phyloP scores from a whole-genome alignment of 352 stramenopile genomes.

The Peronospora tabacina region DNA sequence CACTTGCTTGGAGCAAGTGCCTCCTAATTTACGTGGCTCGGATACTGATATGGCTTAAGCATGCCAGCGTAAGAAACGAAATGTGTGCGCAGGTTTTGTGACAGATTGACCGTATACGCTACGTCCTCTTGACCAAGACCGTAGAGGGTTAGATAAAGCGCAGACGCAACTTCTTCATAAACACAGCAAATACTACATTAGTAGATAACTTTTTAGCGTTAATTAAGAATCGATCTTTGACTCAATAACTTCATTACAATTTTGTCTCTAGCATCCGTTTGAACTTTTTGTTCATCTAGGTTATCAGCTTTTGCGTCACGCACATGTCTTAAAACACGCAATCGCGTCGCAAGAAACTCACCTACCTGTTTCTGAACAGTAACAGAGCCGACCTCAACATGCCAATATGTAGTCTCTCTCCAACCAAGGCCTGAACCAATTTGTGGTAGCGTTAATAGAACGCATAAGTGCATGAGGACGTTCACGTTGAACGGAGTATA shows the following conservation, averaged over 20 bases:
- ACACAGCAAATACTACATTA: background rate
- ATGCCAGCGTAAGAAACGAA: too few relatives aligned
- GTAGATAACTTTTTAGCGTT: background rate
- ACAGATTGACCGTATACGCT: too few relatives aligned
- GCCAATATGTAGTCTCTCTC: background rate
- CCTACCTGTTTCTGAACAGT: background rate
- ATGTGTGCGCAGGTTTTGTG: too few relatives aligned
- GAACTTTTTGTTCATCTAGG: too few relatives aligned
- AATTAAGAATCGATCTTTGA: background rate
- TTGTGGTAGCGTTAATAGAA: background rate
- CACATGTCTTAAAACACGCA: too few relatives aligned
- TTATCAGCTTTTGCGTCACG: too few relatives aligned
- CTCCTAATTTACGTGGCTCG: too few relatives aligned
- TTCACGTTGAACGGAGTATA: background rate
- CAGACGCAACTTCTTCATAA: background rate
- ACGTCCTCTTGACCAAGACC: too few relatives aligned
- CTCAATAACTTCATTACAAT: background rate
- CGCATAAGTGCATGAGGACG: background rate
- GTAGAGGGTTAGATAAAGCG: background rate
- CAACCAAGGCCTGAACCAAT: background rate
- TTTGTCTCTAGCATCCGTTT: background rate
- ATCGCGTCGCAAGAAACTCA: too few relatives aligned
- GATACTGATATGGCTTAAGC: too few relatives aligned
- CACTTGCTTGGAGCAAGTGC: too few relatives aligned
- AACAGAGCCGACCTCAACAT: background rate